Conservation (phyloP, 1,284 basidiomycete genomes). For the Mycena sp. region DNA sequence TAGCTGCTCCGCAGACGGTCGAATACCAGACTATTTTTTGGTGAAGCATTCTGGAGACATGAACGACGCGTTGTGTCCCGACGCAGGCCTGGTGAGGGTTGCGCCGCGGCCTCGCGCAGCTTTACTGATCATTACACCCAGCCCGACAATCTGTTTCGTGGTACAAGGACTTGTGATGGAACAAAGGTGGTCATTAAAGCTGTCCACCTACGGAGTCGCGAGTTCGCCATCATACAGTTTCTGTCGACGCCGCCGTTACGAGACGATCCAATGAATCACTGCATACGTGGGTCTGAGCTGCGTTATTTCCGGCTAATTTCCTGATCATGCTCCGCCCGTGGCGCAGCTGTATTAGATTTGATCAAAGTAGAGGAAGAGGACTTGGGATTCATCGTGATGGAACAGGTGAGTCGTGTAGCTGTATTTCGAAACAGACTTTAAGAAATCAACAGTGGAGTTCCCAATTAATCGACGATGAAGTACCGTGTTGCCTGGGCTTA, state of each 20-base stretch:
- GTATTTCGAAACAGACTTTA: not conserved
- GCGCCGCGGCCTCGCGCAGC: constrained; percentile 19
- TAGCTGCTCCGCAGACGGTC: constrained; percentile 47
- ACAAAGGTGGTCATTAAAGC: constrained; percentile 74
- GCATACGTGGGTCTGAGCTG: constrained; percentile 67
- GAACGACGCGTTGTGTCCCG: constrained; percentile 71
- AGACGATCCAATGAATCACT: constrained; percentile 75
- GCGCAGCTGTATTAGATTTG: constrained; percentile 71
- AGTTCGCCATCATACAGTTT: constrained; percentile 66
- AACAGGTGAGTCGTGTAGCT: constrained; percentile 47
- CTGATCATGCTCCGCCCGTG: constrained; percentile 24
- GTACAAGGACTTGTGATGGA: constrained; percentile 61
- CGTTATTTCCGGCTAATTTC: constrained; percentile 27
- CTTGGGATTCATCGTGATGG: constrained; percentile 79
- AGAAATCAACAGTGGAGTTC: constrained; percentile 65
- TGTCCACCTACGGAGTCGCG: constrained; percentile 69
- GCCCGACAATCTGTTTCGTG: constrained; percentile 80
- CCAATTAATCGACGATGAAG: constrained; percentile 61
- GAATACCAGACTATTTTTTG: constrained; percentile 36
- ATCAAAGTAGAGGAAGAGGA: constrained; percentile 64
- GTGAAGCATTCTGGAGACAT: constrained; percentile 32
- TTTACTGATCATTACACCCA: constrained; percentile 41
- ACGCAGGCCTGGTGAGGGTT: constrained; percentile 71
- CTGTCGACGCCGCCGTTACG: constrained; percentile 63
- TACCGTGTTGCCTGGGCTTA: constrained; percentile 60